Evolutionary conservation across 1,139 yeast genomes (phyloP).

Genomic region (Pichia sp.): DNA sequence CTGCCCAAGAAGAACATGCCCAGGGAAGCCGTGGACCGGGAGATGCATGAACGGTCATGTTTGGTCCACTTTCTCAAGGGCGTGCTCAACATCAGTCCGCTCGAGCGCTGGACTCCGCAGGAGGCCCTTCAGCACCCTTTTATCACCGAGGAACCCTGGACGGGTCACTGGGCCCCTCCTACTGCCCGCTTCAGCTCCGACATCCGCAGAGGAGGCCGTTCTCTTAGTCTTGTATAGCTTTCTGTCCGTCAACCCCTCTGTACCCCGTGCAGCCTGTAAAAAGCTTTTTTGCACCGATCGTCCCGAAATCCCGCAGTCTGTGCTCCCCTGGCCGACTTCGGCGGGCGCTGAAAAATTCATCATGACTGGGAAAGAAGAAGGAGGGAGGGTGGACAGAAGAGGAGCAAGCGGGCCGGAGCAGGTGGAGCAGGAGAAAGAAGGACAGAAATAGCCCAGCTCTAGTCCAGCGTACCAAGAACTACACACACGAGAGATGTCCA

Average conservation of each 20-base stretch:
- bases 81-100: slow-evolving; percentile 76
- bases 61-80: slow-evolving; percentile 77
- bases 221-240: slow-evolving; percentile 19
- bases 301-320: not conserved
- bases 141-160: slow-evolving; percentile 50
- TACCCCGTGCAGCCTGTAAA: too few species aligned
- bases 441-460: not conserved
- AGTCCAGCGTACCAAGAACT: slow-evolving; percentile 54
- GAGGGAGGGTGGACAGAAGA: not conserved
- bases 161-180: slow-evolving; percentile 47
- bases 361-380: not conserved
- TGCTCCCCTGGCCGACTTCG: not conserved
- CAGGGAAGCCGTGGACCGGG: slow-evolving; percentile 52
- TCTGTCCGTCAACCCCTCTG: too few species aligned
- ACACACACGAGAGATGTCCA: slow-evolving; percentile 57
- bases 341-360: slow-evolving; percentile 1
- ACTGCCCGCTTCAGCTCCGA: slow-evolving; percentile 27
- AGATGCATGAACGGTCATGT: slow-evolving; percentile 65
- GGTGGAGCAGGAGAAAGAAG: not conserved
- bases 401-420: not conserved
- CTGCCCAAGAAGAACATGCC: slow-evolving; percentile 73
- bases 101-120: slow-evolving; percentile 95
- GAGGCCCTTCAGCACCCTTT: slow-evolving; percentile 93
- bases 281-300: not conserved
- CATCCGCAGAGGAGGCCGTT: slow-evolving; percentile 18